Evolutionary conservation across 2,329 filamentous ascomycete species (phyloP), one percentile per base, ranked within the genome.

Genomic region (Phialophora tarda): DNA sequence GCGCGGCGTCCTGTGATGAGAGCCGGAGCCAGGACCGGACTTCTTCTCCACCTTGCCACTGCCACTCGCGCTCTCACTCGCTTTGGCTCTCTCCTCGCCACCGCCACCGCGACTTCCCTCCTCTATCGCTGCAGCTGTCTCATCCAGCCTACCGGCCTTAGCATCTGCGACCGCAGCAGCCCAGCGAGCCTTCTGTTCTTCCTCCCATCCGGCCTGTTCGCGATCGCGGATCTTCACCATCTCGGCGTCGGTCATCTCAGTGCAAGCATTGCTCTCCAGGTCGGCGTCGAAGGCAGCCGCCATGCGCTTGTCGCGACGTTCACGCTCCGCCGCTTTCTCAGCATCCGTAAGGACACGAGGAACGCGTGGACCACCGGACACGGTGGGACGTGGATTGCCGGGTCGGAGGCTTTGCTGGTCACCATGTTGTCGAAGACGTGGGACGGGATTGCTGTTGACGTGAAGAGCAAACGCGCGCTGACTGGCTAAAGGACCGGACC

Each of bases 131-230:
- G 2, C 21, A 23, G 21, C 0, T 14, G 10, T 23, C 48, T 55
- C 7, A 28, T n/a, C 28, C 12, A 10, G 1, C 28, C 14, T 34
- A 17, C 28, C 14, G 1, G 38, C 14, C 34, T 41, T 4, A 17
- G 34, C 34, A 41, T 17, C 34, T 41, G 34, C 34, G 34, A 12
- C 4, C 17, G 38, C 38, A 44, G 38, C 28, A 30, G 26, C 53
- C 24, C 4, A 12, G 17, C 53, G 53, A 24, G 59, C 59, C 21
- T 56, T 32, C 59, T 66, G 59, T 34, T 68, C 66, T 48, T 66
- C 63, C 63, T 68, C 66, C 63, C 63, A 68, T 2, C 63, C 66
- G 11, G 55, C 56, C 60, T 68, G 66, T 28, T 66, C 66, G 7
- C 28, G 47, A 21, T 59, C 53, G 24, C 60, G 38, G 60, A 66